phyloP scores from a whole-genome alignment of 2,329 filamentous ascomycete genomes.

The Magnaporthiopsis rhizophila region DNA sequence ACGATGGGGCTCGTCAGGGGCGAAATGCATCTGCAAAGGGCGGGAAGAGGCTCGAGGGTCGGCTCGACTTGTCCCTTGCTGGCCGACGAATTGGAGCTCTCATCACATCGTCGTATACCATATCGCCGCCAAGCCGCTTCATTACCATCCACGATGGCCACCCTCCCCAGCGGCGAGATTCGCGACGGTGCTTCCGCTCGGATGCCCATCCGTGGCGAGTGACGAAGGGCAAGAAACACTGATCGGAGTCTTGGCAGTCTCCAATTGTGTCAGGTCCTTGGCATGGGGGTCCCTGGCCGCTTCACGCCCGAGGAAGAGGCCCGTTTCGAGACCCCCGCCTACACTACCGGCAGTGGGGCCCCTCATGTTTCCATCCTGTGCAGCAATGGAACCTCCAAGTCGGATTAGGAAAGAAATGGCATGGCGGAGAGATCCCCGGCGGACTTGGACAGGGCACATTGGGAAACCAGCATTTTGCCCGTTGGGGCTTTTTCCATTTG shows the following conservation, averaged over 20 bases:
- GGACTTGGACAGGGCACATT: not conserved
- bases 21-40: not conserved
- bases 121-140: not conserved
- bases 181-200: not conserved
- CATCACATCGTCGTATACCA: not conserved
- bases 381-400: not conserved
- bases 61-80: not conserved
- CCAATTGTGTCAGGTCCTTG: constrained; percentile 9
- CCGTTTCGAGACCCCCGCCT: not conserved
- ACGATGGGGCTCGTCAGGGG: not conserved
- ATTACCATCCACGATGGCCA: not conserved
- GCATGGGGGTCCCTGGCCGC: constrained; percentile 4
- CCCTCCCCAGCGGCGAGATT: not conserved
- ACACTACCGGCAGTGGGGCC: too few species aligned
- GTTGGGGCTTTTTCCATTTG: not conserved
- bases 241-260: constrained; percentile 14
- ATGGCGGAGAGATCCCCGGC: not conserved
- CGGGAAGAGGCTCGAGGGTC: not conserved
- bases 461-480: not conserved
- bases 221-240: not conserved
- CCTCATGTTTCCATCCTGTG: not conserved
- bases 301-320: not conserved
- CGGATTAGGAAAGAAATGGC: not conserved
- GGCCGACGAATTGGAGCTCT: not conserved
- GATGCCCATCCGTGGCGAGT: not conserved